Evolutionary conservation across 371 early-diverging fungal genomes (phyloP).

Genomic region (Umbelopsis sp.): DNA sequence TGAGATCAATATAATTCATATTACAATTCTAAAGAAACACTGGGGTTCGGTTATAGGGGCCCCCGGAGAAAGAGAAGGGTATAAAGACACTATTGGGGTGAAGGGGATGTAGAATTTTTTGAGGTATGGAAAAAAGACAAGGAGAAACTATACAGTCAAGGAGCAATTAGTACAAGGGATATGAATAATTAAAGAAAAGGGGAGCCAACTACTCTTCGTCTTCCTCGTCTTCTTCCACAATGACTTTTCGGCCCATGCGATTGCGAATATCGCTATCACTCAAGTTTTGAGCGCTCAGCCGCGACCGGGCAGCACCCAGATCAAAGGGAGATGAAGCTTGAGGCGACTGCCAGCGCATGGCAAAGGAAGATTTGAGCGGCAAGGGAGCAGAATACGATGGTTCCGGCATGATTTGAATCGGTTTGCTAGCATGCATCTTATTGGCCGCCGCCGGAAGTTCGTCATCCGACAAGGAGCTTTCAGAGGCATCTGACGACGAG

Average conservation of each 20-base stretch:
- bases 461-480: slow-evolving; percentile 3
- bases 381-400: slow-evolving; percentile 2
- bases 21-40: not conserved
- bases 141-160: not conserved
- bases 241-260: slow-evolving; percentile 61
- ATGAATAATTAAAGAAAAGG: not conserved
- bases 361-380: slow-evolving; percentile 6
- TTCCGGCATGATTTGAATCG: slow-evolving; percentile 7
- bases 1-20: slow-evolving; percentile 7
- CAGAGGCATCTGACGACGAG: not conserved
- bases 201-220: slow-evolving; percentile 50
- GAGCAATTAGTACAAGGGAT: not conserved
- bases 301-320: slow-evolving; percentile 32
- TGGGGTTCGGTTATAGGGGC: too few relatives aligned
- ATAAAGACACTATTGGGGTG: too few relatives aligned
- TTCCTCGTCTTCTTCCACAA: slow-evolving; percentile 73
- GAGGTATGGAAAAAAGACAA: not conserved
- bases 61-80: too few relatives aligned
- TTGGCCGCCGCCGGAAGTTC: not conserved
- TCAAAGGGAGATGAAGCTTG: not conserved
- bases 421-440: not conserved
- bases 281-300: slow-evolving; percentile 43
- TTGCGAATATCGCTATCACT: slow-evolving; percentile 46
- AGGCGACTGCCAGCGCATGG: slow-evolving; percentile 13
- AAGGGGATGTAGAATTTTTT: too few relatives aligned